These are phyloP conservation scores for Cladophialophora carrionii DNA, from an alignment of 2,329 filamentous ascomycete species.

Conservation along the genomic window DNA sequence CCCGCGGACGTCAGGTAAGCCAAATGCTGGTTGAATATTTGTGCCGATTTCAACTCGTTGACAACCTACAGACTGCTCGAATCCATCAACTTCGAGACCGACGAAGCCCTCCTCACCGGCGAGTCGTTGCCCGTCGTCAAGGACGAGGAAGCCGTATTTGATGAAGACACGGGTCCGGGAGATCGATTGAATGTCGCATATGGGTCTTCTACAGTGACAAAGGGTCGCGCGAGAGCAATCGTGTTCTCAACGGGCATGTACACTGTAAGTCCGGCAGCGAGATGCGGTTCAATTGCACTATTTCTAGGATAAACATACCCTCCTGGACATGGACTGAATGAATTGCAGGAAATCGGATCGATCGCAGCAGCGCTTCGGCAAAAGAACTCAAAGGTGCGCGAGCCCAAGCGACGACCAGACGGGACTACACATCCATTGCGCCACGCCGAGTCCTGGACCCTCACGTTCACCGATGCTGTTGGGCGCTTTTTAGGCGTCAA, in stretches of 20 bases:
- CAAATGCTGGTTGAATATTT: no score
- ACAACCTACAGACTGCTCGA: constrained; percentile 46
- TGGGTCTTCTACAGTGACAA: constrained; percentile 64
- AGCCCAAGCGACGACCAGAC: constrained; percentile 56
- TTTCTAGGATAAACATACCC: background rate
- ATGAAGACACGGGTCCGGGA: constrained; percentile 59
- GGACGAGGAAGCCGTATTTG: constrained; percentile 54
- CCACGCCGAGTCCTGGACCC: constrained; percentile 56
- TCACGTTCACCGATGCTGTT: constrained; percentile 61
- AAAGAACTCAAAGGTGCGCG: constrained; percentile 57
- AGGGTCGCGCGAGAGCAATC: constrained; percentile 63
- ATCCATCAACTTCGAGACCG: constrained; percentile 61
- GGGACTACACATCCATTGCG: constrained; percentile 57
- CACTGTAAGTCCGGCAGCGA: constrained; percentile 43
- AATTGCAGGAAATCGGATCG: constrained; percentile 57
- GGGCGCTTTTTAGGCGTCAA: constrained; percentile 69
- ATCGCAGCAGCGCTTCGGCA: constrained; percentile 68
- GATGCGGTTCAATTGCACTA: background rate
- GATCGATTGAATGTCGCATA: constrained; percentile 66
- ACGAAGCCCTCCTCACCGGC: constrained; percentile 65
- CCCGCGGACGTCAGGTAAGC: constrained; percentile 49
- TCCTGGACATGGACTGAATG: background rate
- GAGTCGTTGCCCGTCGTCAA: constrained; percentile 64
- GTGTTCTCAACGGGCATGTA: constrained; percentile 64
- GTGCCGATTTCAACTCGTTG: background rate